Evolutionary conservation across 2,329 filamentous ascomycete species (phyloP), one percentile per base, ranked within the genome.

Genomic region (Nigrospora osmanthi): DNA sequence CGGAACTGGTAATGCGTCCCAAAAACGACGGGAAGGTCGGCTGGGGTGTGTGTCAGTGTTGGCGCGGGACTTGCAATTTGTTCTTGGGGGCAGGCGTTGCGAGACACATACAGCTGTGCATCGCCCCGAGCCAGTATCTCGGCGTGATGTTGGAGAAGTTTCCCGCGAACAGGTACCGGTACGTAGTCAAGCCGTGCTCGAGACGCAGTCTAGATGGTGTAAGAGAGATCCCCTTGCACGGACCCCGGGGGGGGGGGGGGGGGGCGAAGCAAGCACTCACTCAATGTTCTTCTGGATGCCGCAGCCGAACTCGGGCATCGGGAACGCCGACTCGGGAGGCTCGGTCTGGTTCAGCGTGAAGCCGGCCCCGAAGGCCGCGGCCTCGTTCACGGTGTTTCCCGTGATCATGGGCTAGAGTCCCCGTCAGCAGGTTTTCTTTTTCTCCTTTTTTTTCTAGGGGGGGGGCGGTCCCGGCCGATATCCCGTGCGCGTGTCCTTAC

Each of bases 111-210:
- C 55, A 50, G 36, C 57, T 59, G 43, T 59, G 57, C 10, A 50
- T 52, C 4, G 62, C 60, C 0, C 62, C 62, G 32, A 64, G 55
- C 61, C 58, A 65, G 1, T 50, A 50, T 17, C 58, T 47, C 32
- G 63, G 61, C 4, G 58, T 58, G 15, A 66, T 50, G 43, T 60
- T 62, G 36, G 54, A 59, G 42, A 65, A 67, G 48, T 66, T 66
- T 9, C 64, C 64, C 3, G 56, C 52, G 44, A 65, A 66, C 40
- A 60, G 53, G 47, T 65, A 66, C 30, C 61, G 57, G 42, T 64
- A 65, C 0, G 63, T 65, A 34, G 43, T 54, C 41, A 40, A 19
- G n/a, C 37, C 39, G 16, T 40, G 33, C 13, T 30, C 15, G 3
- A 23, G 16, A 2, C 40, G 45, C 7, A 16, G 23, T 5, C 45